Evolutionary conservation across 108 stramenopile species (phyloP).

Genomic region (Schizochytrium sp.): DNA sequence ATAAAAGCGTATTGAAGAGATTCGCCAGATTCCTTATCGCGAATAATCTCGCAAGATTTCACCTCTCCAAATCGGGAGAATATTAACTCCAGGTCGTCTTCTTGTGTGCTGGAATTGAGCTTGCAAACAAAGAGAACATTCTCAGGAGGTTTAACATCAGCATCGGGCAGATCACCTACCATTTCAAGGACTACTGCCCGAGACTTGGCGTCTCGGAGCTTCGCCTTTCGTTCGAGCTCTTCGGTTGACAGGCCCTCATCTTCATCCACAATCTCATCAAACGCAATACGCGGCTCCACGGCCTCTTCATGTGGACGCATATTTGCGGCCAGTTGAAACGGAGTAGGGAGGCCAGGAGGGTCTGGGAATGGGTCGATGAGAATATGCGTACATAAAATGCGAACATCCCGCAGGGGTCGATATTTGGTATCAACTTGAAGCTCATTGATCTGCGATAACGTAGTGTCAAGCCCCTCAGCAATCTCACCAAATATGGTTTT

Average conservation of each 20-base stretch:
- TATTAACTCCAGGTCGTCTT: constrained; percentile 97
- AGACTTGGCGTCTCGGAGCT: constrained; percentile 84
- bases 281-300: constrained; percentile 12
- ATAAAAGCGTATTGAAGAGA: constrained; percentile 97
- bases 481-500: constrained; percentile 88
- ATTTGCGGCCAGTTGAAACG: not conserved
- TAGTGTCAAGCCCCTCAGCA: constrained; percentile 87
- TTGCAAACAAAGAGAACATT: constrained; percentile 99
- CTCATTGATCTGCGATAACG: constrained; percentile 85
- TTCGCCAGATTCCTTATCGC: constrained; percentile 92
- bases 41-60: constrained; percentile 90
- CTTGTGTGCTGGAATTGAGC: constrained; percentile 93
- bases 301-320: not conserved
- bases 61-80: constrained; percentile 80
- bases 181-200: constrained; percentile 98
- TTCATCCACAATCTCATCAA: constrained; percentile 61
- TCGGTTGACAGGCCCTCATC: constrained; percentile 74
- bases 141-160: constrained; percentile 87
- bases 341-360: not conserved
- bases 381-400: constrained; percentile 88
- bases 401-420: constrained; percentile 91
- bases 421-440: constrained; percentile 90
- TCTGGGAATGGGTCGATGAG: constrained; percentile 92
- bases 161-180: constrained; percentile 79
- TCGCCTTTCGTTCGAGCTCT: constrained; percentile 68